Base-by-base conservation (phyloP, 352 stramenopile genomes). In the Globisporangium yorkense region DNA sequence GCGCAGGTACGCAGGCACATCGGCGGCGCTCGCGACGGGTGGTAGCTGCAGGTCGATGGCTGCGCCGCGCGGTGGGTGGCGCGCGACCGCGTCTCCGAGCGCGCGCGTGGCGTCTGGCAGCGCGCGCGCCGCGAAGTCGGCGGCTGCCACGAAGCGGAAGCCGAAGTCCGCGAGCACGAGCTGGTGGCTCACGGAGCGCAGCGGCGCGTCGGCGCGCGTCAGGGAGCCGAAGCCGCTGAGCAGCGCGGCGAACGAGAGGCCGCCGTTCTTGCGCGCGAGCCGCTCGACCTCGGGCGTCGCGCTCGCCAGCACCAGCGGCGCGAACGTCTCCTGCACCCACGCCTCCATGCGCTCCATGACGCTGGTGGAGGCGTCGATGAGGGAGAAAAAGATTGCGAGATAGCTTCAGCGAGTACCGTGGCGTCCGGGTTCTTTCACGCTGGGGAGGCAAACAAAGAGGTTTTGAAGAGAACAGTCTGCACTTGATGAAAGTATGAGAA, bases 241-340 rank as follows among this genome's bases (percentile, higher is more conserved):
- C 33, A 95, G 55, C 50, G 93, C 74, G 3, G 79, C 70, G 27
- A 93, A 67, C 6, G 74, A 72, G n/a, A 95, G 64, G 45, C 80
- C 44, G 44, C 44, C 83, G 62, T 92, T 95, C 72, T 95, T 95
- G 51, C 83, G 74, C 41, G 75, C 71, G 56, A 95, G 77, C 40
- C 85, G 83, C 65, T 95, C 83, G 3, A 83, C 80, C 66, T 95
- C 85, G 12, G 71, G 64, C 12, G 83, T 89, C 48, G 77, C 65
- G 70, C 82, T 87, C 18, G 82, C 87, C 40, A 95, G 78, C 65
- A 95, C 83, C 33, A 95, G 63, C 5, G 85, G 83, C 62, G 80
- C 77, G 59, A 87, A 92, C 12, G 75, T 76, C 67, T 90, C 78
- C 41, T 89, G 81, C 29, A 89, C 75, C 85, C 85, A 95, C 41